Conservation (phyloP, 768 basidiomycete species). For the Suillus sp. region DNA sequence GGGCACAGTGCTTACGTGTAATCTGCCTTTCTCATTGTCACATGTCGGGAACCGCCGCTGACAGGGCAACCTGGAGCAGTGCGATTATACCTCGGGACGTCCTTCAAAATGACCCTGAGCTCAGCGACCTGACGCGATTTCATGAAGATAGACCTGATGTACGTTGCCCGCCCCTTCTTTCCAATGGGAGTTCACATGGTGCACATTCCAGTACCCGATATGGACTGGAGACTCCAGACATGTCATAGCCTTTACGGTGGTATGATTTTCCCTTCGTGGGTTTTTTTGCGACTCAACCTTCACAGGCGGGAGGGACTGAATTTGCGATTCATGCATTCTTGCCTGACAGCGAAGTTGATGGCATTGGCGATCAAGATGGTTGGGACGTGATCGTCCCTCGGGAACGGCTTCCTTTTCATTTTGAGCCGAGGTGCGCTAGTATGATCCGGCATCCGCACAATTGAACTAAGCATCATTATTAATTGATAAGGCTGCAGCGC, state of each 20-base stretch:
- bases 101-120: slow-evolving; percentile 47
- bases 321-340: slow-evolving; percentile 43
- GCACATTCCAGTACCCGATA: slow-evolving; percentile 23
- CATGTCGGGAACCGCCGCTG: slow-evolving; percentile 10
- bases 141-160: slow-evolving; percentile 27
- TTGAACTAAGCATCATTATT: slow-evolving; percentile 5
- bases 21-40: slow-evolving; percentile 13
- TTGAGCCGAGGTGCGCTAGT: slow-evolving; percentile 41
- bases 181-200: not conserved
- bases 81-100: slow-evolving; percentile 43
- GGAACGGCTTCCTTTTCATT: slow-evolving; percentile 36
- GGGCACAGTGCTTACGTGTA: slow-evolving; percentile 49
- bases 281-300: not conserved
- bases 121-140: slow-evolving; percentile 34
- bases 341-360: slow-evolving; percentile 40
- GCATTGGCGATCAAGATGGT: slow-evolving; percentile 33
- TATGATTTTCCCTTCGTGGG: slow-evolving; percentile 16
- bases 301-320: slow-evolving; percentile 40
- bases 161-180: slow-evolving; percentile 4
- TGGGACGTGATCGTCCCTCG: slow-evolving; percentile 40
- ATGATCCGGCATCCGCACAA: not conserved
- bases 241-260: slow-evolving; percentile 24
- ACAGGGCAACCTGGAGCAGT: slow-evolving; percentile 27
- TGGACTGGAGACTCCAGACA: slow-evolving; percentile 33
- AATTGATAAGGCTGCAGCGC: slow-evolving; percentile 38